These are phyloP conservation scores for Scutellaria galericulata DNA, from an alignment of 257 asterid genomes.

Conservation along the genomic window DNA sequence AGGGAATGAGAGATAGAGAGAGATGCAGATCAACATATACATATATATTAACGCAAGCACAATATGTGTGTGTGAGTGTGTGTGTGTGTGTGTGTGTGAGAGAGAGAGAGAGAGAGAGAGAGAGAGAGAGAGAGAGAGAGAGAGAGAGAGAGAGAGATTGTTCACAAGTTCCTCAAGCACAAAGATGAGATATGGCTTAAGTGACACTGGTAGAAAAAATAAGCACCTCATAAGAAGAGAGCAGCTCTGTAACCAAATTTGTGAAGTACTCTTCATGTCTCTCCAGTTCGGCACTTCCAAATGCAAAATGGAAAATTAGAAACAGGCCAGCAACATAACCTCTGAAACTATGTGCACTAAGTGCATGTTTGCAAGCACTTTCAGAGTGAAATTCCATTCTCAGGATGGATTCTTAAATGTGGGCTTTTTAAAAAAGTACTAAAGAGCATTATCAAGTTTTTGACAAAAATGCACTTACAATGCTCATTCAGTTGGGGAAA, in stretches of 20 bases:
- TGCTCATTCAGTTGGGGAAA: not conserved
- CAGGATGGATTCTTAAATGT: not conserved
- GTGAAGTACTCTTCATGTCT: conserved; percentile 83
- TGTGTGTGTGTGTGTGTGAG: too few species aligned
- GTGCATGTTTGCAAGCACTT: not conserved
- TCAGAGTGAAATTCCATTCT: conserved; percentile 1
- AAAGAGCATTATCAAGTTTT: not conserved
- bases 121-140: conserved; percentile 14
- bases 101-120: conserved; percentile 12
- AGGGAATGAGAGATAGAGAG: conserved; percentile 10
- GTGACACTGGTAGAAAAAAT: conserved; percentile 19
- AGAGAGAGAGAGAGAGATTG: conserved; percentile 6
- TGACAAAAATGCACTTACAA: not conserved
- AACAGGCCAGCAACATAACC: conserved; percentile 16
- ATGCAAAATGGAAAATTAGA: conserved; percentile 38
- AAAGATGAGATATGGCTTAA: conserved; percentile 16
- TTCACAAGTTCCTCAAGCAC: conserved; percentile 27
- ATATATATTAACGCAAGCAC: too few species aligned
- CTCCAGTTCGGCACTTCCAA: conserved; percentile 79
- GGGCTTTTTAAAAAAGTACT: not conserved
- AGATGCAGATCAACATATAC: too few species aligned
- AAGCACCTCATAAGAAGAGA: conserved; percentile 83
- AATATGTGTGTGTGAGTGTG: too few species aligned
- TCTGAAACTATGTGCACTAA: conserved; percentile 25
- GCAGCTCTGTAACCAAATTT: conserved; percentile 68